A percentile compares a stretch with the other conserved stretches of the same genome.
These are phyloP conservation scores for Fusarium udum DNA, from an alignment of 2,329 filamentous ascomycete species.

Conservation along the genomic window DNA sequence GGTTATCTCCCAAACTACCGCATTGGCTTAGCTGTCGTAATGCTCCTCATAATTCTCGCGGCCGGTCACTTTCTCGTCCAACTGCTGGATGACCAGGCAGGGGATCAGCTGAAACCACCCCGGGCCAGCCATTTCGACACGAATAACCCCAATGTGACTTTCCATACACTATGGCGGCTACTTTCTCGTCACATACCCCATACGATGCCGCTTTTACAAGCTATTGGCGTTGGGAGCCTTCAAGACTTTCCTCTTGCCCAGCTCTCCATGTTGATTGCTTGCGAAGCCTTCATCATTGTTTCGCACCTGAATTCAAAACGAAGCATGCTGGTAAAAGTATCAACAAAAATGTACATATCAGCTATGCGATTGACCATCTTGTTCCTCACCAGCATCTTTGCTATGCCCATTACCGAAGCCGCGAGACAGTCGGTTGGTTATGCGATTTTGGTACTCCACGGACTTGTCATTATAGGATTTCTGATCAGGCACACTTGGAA, in stretches of 20 bases:
- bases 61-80: neutral
- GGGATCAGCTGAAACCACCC: neutral
- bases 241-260: neutral
- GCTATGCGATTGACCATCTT: neutral
- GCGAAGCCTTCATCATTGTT: neutral
- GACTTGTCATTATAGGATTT: neutral
- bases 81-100: neutral
- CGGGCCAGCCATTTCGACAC: accelerated
- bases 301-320: neutral
- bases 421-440: neutral
- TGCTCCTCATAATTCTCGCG: neutral
- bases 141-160: neutral
- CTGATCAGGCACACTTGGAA: neutral
- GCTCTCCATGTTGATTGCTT: neutral
- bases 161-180: neutral
- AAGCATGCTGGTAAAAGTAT: neutral
- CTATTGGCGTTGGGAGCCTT: neutral
- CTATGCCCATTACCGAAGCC: neutral
- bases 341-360: neutral
- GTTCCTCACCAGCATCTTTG: neutral
- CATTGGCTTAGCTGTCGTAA: neutral
- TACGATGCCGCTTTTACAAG: neutral
- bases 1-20: neutral
- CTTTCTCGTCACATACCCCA: neutral
- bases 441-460: neutral